phyloP scores from a whole-genome alignment of 2,329 filamentous ascomycete genomes.

The Beauveria scarabaeidicola region DNA sequence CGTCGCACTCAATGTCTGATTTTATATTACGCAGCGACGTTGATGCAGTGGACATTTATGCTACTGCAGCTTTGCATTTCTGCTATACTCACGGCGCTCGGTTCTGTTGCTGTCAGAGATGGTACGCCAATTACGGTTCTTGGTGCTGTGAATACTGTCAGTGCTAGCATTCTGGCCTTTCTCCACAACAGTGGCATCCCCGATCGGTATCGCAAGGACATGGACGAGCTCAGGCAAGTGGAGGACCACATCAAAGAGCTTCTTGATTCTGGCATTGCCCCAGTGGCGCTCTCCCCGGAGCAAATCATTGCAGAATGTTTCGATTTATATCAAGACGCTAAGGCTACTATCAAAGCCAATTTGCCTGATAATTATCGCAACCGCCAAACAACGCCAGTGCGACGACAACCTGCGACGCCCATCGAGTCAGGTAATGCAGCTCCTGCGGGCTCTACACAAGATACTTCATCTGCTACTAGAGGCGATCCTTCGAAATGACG shows the following conservation, averaged over 20 bases:
- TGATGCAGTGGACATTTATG: conserved; percentile 38
- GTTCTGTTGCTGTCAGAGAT: conserved; percentile 29
- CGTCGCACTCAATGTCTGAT: conserved; percentile 37
- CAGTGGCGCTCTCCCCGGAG: conserved; percentile 32
- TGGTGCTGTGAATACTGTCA: conserved; percentile 40
- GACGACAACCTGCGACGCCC: not conserved
- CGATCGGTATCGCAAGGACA: conserved; percentile 41
- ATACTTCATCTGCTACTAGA: not conserved
- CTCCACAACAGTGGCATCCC: conserved; percentile 47
- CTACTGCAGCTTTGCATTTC: conserved; percentile 40
- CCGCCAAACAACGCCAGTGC: conserved; percentile 11
- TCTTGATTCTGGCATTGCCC: conserved; percentile 39
- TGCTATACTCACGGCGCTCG: conserved; percentile 41
- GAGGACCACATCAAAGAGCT: conserved; percentile 43
- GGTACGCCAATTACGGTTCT: conserved; percentile 39
- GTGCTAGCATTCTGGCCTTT: conserved; percentile 41
- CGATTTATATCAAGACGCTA: conserved; percentile 35
- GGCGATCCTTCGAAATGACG: not conserved
- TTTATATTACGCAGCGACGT: conserved; percentile 34
- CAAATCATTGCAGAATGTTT: conserved; percentile 41
- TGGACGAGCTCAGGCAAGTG: conserved; percentile 39
- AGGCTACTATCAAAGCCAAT: conserved; percentile 39
- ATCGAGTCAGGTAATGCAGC: not conserved
- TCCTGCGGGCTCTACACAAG: not conserved
- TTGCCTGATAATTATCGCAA: conserved; percentile 33